phyloP scores from a whole-genome alignment of 495 filamentous ascomycete species.

The Pseudevernia furfuracea region DNA sequence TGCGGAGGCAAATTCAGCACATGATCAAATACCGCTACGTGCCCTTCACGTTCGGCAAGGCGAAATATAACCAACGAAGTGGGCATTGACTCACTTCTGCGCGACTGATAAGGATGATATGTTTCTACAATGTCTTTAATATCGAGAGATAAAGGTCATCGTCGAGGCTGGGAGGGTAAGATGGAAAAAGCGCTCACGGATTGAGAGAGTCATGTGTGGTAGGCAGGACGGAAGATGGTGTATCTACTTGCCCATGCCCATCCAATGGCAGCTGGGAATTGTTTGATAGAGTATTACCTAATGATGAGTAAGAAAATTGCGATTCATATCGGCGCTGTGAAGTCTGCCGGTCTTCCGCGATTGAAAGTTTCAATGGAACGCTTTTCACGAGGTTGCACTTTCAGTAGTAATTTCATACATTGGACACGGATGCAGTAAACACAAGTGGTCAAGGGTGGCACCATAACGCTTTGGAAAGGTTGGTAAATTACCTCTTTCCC shows the following conservation, averaged over 20 bases:
- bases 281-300: not conserved
- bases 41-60: slow-evolving; percentile 89
- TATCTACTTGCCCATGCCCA: not conserved
- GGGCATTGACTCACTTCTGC: slow-evolving; percentile 17
- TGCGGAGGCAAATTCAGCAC: slow-evolving; percentile 98
- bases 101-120: not conserved
- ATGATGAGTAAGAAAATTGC: not conserved
- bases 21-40: slow-evolving; percentile 99
- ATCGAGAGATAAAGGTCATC: not conserved
- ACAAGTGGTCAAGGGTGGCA: not conserved
- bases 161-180: not conserved
- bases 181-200: not conserved
- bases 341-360: not conserved
- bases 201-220: not conserved
- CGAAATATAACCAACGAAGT: slow-evolving; percentile 53
- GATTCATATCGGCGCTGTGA: not conserved
- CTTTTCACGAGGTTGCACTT: not conserved
- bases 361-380: not conserved
- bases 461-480: not conserved
- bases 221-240: not conserved
- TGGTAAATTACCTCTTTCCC: not conserved
- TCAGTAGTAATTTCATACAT: not conserved
- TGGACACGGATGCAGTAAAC: not conserved
- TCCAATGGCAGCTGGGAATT: not conserved
- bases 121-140: slow-evolving; percentile 13